Conservation (phyloP, 805 yeast genomes). For the Candida montana region DNA sequence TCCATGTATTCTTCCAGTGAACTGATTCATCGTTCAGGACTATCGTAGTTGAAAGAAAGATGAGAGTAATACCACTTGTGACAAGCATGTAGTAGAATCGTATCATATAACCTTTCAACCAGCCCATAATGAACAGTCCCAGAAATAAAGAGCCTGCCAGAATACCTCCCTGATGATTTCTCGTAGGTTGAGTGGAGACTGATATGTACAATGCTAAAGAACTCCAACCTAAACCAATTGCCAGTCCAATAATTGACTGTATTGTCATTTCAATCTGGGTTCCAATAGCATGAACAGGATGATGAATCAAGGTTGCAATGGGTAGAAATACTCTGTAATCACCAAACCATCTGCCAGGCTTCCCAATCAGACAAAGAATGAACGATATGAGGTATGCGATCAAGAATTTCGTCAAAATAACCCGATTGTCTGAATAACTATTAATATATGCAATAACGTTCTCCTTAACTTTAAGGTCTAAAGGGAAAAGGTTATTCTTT, state of each 20-base stretch:
- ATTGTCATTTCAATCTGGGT: conserved; percentile 42
- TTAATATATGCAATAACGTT: not conserved
- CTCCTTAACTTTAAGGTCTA: not conserved
- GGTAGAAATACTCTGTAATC: conserved; percentile 36
- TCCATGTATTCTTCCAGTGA: conserved; percentile 34
- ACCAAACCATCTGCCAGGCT: conserved; percentile 40
- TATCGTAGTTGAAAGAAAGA: conserved; percentile 26
- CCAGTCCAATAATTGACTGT: conserved; percentile 34
- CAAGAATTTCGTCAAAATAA: conserved; percentile 14
- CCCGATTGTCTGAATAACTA: conserved; percentile 13
- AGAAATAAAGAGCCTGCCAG: conserved; percentile 36
- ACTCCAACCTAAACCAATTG: conserved; percentile 41
- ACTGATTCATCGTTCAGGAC: conserved; percentile 23
- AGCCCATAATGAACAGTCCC: conserved; percentile 33
- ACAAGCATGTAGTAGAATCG: conserved; percentile 35
- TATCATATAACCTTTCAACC: conserved; percentile 37
- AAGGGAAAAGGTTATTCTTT: not conserved
- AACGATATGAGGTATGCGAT: conserved; percentile 37
- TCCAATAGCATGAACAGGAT: conserved; percentile 43
- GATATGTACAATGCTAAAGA: conserved; percentile 38
- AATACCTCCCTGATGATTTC: conserved; percentile 41
- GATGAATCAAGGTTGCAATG: conserved; percentile 38
- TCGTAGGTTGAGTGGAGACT: conserved; percentile 33
- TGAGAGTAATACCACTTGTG: conserved; percentile 32
- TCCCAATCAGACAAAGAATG: conserved; percentile 33